Percentiles rank a stretch among this genome's conserved stretches.
Conservation (phyloP, 2,329 filamentous ascomycete genomes). For the Thielaviopsis cerberus region DNA sequence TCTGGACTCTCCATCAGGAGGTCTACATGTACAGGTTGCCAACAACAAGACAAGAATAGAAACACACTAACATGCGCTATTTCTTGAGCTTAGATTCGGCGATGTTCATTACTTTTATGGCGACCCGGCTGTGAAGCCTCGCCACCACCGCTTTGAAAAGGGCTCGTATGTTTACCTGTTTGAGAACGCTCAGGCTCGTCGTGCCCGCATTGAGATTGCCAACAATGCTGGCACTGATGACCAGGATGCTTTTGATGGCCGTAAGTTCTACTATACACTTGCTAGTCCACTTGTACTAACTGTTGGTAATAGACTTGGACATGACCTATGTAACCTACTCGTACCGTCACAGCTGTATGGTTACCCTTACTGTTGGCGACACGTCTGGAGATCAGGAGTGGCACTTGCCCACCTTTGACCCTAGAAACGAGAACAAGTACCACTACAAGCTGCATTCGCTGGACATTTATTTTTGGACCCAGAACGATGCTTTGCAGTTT, state of each 20-base stretch:
- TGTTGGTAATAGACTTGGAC: slow-evolving; percentile 46
- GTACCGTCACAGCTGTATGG: slow-evolving; percentile 54
- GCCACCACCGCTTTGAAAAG: slow-evolving; percentile 67
- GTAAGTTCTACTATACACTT: slow-evolving; percentile 42
- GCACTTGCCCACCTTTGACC: slow-evolving; percentile 58
- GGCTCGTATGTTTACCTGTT: slow-evolving; percentile 66
- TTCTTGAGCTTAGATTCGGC: slow-evolving; percentile 40
- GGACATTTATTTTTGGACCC: slow-evolving; percentile 66
- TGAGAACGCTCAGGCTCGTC: slow-evolving; percentile 48
- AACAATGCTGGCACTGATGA: slow-evolving; percentile 55
- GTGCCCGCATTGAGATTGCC: slow-evolving; percentile 56
- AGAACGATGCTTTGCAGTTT: slow-evolving; percentile 51
- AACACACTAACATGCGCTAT: slow-evolving; percentile 2
- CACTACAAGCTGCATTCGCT: slow-evolving; percentile 59
- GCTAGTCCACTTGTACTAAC: slow-evolving; percentile 51
- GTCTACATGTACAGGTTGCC: neutral
- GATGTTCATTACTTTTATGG: slow-evolving; percentile 67
- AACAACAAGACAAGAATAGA: neutral
- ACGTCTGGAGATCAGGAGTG: slow-evolving; percentile 40
- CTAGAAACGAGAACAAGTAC: slow-evolving; percentile 56
- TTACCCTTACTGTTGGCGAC: slow-evolving; percentile 42
- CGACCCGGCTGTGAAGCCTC: slow-evolving; percentile 44
- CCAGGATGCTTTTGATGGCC: slow-evolving; percentile 65
- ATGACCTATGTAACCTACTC: slow-evolving; percentile 47
- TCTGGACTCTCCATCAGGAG: neutral